These are phyloP conservation scores for Ustilago lituana DNA, from an alignment of 1,284 basidiomycete species.

Conservation along the genomic window DNA sequence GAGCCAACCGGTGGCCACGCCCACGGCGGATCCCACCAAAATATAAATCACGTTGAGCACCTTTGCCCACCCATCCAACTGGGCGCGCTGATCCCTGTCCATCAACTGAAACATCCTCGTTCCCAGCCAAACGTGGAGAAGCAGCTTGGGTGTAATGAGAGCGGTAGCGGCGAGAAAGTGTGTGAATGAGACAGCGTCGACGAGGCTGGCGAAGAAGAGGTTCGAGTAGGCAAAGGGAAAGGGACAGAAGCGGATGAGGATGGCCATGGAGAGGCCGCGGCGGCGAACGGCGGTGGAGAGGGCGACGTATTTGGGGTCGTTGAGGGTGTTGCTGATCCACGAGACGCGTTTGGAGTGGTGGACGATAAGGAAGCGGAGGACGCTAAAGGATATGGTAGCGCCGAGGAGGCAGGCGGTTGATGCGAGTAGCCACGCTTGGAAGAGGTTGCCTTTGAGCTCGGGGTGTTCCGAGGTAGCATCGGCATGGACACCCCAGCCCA, in stretches of 20 bases:
- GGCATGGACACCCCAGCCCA: constrained; percentile 52
- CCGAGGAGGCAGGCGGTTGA: constrained; percentile 54
- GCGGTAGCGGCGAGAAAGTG: constrained; percentile 58
- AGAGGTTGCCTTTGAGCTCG: constrained; percentile 22
- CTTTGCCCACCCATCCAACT: constrained; percentile 40
- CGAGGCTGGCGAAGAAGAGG: constrained; percentile 40
- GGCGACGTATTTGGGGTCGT: constrained; percentile 51
- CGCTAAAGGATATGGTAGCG: constrained; percentile 42
- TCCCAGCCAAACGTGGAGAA: constrained; percentile 63
- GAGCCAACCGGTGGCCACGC: constrained; percentile 38
- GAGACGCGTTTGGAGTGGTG: constrained; percentile 26
- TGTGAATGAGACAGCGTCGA: constrained; percentile 46
- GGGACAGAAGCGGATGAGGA: constrained; percentile 62
- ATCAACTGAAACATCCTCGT: constrained; percentile 58
- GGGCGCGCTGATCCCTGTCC: constrained; percentile 43
- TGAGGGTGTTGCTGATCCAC: constrained; percentile 31
- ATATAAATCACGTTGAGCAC: constrained; percentile 50
- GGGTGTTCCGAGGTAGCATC: constrained; percentile 11
- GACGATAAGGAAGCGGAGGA: constrained; percentile 34
- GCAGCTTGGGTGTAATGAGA: constrained; percentile 60
- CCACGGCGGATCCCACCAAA: constrained; percentile 23
- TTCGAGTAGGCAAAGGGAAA: constrained; percentile 59
- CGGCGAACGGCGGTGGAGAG: constrained; percentile 55
- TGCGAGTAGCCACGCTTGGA: constrained; percentile 55
- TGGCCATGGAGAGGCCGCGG: constrained; percentile 51